Evolutionary conservation across 345 rosid genomes (phyloP).

Genomic region (Viola odorata): DNA sequence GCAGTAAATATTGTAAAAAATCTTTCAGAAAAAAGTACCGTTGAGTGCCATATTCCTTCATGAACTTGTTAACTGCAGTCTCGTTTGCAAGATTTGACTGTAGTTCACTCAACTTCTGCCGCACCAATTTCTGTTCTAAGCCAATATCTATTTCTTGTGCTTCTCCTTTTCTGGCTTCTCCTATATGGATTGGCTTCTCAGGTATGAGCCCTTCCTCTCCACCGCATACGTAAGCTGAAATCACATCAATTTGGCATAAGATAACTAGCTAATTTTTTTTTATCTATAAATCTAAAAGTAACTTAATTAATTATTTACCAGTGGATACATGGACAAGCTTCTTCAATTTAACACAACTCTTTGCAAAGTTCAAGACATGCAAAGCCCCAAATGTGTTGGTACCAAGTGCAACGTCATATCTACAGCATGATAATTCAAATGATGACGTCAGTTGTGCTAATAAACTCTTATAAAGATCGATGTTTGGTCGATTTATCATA

Average conservation of each 20-base stretch:
- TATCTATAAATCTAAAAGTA: too few species aligned
- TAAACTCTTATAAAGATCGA: too few species aligned
- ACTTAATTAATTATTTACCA: conserved; percentile 8
- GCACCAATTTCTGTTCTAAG: conserved; percentile 38
- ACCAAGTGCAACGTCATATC: conserved; percentile 49
- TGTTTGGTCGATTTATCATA: too few species aligned
- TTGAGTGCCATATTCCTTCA: conserved; percentile 58
- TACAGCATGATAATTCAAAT: too few species aligned
- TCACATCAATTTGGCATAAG: not conserved
- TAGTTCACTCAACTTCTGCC: conserved; percentile 42
- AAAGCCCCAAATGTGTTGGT: conserved; percentile 58
- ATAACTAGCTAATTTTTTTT: too few species aligned
- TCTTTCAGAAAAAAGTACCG: conserved; percentile 40
- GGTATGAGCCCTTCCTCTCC: conserved; percentile 43
- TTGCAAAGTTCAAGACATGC: conserved; percentile 47
- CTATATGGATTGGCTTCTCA: conserved; percentile 41
- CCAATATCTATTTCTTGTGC: conserved; percentile 41
- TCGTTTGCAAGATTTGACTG: conserved; percentile 29
- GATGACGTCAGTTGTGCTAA: too few species aligned
- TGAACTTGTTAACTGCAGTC: conserved; percentile 31
- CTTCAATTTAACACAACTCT: conserved; percentile 41
- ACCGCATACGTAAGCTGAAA: conserved; percentile 59
- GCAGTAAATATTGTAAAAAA: too few species aligned
- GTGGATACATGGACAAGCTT: conserved; percentile 46
- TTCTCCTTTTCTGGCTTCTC: conserved; percentile 48